A percentile compares a stretch with the other conserved stretches of the same genome.
phyloP scores from a whole-genome alignment of 2,329 filamentous ascomycete genomes.

The Macrophomina tecta region DNA sequence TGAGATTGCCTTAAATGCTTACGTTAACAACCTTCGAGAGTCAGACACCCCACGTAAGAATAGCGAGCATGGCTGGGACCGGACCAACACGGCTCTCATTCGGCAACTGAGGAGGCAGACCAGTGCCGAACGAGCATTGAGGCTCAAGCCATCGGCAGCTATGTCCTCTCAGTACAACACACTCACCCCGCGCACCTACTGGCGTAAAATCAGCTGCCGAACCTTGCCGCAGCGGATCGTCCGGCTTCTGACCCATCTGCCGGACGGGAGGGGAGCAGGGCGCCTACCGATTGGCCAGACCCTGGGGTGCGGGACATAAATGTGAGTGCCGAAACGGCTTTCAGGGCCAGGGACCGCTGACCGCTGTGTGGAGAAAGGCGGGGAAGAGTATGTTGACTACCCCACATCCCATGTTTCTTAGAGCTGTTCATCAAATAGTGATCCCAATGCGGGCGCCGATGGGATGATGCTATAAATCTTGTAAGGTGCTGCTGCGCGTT shows the following conservation, averaged over 20 bases:
- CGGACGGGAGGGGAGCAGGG: neutral
- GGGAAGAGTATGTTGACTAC: constrained; percentile 2
- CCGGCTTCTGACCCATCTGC: constrained; percentile 10
- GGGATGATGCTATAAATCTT: neutral
- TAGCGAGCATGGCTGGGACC: too few relatives aligned
- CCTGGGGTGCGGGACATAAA: neutral
- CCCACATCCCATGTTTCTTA: neutral
- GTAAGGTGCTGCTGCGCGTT: neutral
- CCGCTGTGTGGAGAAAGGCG: constrained; percentile 1
- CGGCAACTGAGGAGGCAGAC: neutral
- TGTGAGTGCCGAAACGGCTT: neutral
- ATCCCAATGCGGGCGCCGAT: neutral
- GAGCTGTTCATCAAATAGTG: neutral
- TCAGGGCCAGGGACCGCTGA: neutral
- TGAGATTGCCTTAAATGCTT: too few relatives aligned
- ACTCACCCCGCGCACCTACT: neutral
- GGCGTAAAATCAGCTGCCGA: neutral
- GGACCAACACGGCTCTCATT: too few relatives aligned
- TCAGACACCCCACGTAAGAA: too few relatives aligned
- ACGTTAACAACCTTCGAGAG: too few relatives aligned
- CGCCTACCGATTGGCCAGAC: neutral
- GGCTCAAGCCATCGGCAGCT: neutral
- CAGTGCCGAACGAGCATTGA: neutral
- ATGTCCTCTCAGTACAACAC: neutral
- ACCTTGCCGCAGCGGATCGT: neutral